These are phyloP conservation scores for Cordyceps cicadae DNA, from an alignment of 2,329 filamentous ascomycete genomes.

Conservation along the genomic window DNA sequence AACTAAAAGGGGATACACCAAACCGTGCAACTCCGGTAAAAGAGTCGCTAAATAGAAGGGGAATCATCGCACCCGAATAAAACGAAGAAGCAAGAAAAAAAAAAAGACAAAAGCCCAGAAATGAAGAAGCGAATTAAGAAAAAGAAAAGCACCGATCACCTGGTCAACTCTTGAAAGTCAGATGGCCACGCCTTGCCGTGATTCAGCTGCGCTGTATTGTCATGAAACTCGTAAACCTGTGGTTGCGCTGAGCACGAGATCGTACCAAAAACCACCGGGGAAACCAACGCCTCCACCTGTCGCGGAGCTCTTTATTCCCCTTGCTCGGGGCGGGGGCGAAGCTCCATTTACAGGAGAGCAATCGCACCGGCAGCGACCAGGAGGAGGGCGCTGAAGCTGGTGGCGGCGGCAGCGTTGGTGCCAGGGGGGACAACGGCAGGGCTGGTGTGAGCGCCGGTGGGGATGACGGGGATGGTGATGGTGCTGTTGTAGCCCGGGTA, in stretches of 20 bases:
- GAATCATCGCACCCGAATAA: slow-evolving; percentile 11
- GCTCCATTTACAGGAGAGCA: slow-evolving; percentile 25
- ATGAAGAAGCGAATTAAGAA: background rate
- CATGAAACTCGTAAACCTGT: slow-evolving; percentile 28
- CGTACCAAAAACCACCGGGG: slow-evolving; percentile 9
- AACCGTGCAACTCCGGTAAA: slow-evolving; percentile 10
- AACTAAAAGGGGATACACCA: slow-evolving; percentile 8
- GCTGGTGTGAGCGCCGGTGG: slow-evolving; percentile 14
- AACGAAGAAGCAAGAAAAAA: background rate
- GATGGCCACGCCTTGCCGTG: background rate
- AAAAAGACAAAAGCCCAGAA: background rate
- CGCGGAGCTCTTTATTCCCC: slow-evolving; percentile 14
- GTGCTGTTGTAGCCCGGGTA: slow-evolving; percentile 27
- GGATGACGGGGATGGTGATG: slow-evolving; percentile 18
- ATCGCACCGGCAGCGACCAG: slow-evolving; percentile 28
- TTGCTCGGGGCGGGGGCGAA: background rate
- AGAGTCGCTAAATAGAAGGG: slow-evolving; percentile 13
- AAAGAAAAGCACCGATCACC: background rate
- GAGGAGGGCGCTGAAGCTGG: slow-evolving; percentile 29
- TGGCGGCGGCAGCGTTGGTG: slow-evolving; percentile 22
- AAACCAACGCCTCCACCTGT: slow-evolving; percentile 19
- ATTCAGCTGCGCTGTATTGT: background rate
- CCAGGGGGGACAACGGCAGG: slow-evolving; percentile 17
- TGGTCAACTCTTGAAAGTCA: background rate
- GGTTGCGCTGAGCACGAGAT: slow-evolving; percentile 20